Conservation (phyloP, 192 early-diverging fungal genomes). For the Lobulomyces angularis region DNA sequence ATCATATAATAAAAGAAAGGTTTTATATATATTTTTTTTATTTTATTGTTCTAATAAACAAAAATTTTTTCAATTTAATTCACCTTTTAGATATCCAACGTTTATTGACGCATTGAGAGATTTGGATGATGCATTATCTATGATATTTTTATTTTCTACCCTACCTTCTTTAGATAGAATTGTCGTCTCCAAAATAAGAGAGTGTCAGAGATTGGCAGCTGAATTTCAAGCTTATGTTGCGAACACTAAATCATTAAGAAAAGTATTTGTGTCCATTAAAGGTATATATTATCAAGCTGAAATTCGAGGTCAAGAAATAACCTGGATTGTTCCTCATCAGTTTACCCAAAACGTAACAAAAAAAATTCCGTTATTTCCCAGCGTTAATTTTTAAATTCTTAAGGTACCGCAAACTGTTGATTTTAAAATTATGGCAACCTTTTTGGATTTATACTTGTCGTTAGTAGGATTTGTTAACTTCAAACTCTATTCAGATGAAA, state of each 20-base stretch:
- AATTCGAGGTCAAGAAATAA: conserved; percentile 78
- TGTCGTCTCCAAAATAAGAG: conserved; percentile 25
- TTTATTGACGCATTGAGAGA: conserved; percentile 89
- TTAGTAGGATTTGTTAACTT: conserved; percentile 89
- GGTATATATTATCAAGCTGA: conserved; percentile 99
- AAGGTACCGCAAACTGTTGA: conserved; percentile 83
- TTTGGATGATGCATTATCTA: conserved; percentile 94
- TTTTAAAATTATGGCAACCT: conserved; percentile 92
- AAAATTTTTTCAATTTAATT: conserved; percentile 1
- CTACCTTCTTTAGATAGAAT: conserved; percentile 61
- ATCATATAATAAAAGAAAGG: conserved; percentile 91
- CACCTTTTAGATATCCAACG: conserved; percentile 61
- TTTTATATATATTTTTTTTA: conserved; percentile 12
- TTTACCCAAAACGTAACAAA: conserved; percentile 69
- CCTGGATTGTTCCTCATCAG: conserved; percentile 93
- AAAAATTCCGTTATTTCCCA: not conserved
- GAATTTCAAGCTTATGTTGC: conserved; percentile 94
- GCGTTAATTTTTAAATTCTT: not conserved
- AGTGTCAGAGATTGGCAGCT: conserved; percentile 70
- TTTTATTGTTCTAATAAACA: conserved; percentile 1
- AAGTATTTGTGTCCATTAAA: conserved; percentile 94
- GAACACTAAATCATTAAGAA: conserved; percentile 61
- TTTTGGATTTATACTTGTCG: conserved; percentile 90
- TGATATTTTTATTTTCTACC: conserved; percentile 85
- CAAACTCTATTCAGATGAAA: conserved; percentile 76